phyloP scores from a whole-genome alignment of 306 rosid genomes.

The Gynostemma pentaphyllum region DNA sequence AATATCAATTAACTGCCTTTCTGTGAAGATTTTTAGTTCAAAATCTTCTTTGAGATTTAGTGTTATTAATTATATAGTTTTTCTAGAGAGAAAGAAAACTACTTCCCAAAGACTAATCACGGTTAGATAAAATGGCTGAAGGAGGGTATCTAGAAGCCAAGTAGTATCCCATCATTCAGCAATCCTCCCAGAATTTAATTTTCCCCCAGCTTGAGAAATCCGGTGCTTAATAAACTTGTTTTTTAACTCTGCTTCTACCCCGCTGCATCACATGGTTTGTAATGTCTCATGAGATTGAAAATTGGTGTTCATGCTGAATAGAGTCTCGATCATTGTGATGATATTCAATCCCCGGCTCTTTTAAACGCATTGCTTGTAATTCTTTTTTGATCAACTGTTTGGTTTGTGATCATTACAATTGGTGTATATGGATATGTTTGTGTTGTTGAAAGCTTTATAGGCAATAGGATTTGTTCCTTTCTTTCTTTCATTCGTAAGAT shows the following conservation, averaged over 20 bases:
- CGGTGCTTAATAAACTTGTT: not conserved
- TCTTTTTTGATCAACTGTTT: not conserved
- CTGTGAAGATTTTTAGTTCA: not conserved
- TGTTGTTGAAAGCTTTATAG: no score
- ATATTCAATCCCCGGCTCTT: not conserved
- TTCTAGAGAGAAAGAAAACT: no score
- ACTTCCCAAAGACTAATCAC: no score
- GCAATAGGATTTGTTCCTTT: not conserved
- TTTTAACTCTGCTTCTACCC: not conserved
- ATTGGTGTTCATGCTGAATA: not conserved
- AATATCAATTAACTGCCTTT: not conserved
- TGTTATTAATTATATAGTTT: not conserved
- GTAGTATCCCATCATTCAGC: not conserved
- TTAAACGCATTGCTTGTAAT: not conserved
- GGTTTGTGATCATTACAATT: not conserved
- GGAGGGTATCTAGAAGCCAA: not conserved
- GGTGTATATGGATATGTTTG: not conserved
- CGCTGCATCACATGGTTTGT: not conserved
- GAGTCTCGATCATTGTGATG: not conserved
- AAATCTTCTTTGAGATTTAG: not conserved
- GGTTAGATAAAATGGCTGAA: no score
- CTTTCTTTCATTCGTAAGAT: not conserved
- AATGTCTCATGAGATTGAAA: not conserved
- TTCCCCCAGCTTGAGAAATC: not conserved
- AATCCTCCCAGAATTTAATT: not conserved